Evolutionary conservation across 768 basidiomycete species (phyloP).

Genomic region (Glaciozyma antarctica): DNA sequence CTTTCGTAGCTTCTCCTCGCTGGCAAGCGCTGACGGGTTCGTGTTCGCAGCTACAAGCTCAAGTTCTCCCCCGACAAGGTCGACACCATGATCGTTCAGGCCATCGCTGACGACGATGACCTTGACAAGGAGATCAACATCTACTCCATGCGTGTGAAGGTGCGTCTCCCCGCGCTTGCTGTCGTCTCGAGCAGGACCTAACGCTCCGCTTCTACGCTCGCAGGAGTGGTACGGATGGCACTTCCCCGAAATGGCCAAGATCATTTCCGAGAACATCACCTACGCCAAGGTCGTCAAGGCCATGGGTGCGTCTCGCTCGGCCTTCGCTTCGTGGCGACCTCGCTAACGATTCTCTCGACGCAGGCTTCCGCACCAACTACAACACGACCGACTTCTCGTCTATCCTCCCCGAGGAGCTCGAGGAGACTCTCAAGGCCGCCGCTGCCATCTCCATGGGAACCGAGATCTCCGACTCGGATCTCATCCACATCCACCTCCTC

Average conservation of each 20-base stretch:
- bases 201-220: not conserved
- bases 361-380: slow-evolving; percentile 92
- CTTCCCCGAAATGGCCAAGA: slow-evolving; percentile 99
- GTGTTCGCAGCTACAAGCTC: slow-evolving; percentile 75
- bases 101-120: slow-evolving; percentile 93
- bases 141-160: slow-evolving; percentile 98
- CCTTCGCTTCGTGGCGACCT: not conserved
- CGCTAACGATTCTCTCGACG: not conserved
- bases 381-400: slow-evolving; percentile 71
- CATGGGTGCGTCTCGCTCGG: slow-evolving; percentile 56
- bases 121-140: slow-evolving; percentile 99
- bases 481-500: slow-evolving; percentile 89
- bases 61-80: slow-evolving; percentile 99
- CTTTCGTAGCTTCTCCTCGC: slow-evolving; percentile 41
- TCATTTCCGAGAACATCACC: slow-evolving; percentile 90
- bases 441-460: slow-evolving; percentile 99
- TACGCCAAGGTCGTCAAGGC: slow-evolving; percentile 86
- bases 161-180: slow-evolving; percentile 39
- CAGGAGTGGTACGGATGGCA: slow-evolving; percentile 99
- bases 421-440: slow-evolving; percentile 85
- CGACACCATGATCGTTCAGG: slow-evolving; percentile 98
- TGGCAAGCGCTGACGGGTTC: not conserved
- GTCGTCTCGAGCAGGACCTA: slow-evolving; percentile 7
- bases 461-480: slow-evolving; percentile 93
- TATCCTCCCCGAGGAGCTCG: slow-evolving; percentile 93